Evolutionary conservation across 2,329 filamentous ascomycete species (phyloP).

Genomic region (Xylaria sp.): DNA sequence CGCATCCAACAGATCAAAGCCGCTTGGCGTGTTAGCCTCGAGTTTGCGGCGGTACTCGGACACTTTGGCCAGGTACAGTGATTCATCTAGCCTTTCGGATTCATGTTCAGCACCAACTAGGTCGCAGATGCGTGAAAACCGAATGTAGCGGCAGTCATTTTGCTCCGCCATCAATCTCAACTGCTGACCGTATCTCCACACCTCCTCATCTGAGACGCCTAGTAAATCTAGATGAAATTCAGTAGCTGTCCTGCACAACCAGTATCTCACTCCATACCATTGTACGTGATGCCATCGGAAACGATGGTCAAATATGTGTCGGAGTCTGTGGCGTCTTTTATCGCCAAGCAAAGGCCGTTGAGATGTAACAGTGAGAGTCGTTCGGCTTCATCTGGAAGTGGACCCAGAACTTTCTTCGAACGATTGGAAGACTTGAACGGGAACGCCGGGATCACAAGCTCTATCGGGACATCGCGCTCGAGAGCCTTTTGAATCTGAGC

Average conservation of each 20-base stretch:
- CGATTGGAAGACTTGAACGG: slow-evolving; percentile 39
- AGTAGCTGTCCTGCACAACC: neutral
- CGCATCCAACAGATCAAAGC: slow-evolving; percentile 33
- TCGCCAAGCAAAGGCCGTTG: slow-evolving; percentile 34
- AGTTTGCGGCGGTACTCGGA: slow-evolving; percentile 30
- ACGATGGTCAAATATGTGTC: slow-evolving; percentile 34
- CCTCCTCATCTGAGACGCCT: slow-evolving; percentile 35
- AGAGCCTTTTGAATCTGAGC: slow-evolving; percentile 28
- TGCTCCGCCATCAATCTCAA: slow-evolving; percentile 30
- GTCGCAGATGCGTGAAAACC: slow-evolving; percentile 36
- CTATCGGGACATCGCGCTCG: slow-evolving; percentile 27
- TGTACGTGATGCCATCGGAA: slow-evolving; percentile 38
- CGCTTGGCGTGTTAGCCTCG: slow-evolving; percentile 25
- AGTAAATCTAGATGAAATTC: slow-evolving; percentile 29
- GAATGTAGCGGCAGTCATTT: slow-evolving; percentile 30
- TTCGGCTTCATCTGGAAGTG: slow-evolving; percentile 37
- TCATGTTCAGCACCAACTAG: slow-evolving; percentile 29
- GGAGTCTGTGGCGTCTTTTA: slow-evolving; percentile 29
- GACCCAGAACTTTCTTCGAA: slow-evolving; percentile 35
- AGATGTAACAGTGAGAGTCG: slow-evolving; percentile 35
- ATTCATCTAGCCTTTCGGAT: slow-evolving; percentile 24
- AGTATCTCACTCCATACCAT: slow-evolving; percentile 9
- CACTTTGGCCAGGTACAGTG: slow-evolving; percentile 24
- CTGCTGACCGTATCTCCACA: slow-evolving; percentile 34
- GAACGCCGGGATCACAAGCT: slow-evolving; percentile 37